Base-by-base conservation (phyloP, 148 eudicot species). In the Spergularia bocconei region DNA sequence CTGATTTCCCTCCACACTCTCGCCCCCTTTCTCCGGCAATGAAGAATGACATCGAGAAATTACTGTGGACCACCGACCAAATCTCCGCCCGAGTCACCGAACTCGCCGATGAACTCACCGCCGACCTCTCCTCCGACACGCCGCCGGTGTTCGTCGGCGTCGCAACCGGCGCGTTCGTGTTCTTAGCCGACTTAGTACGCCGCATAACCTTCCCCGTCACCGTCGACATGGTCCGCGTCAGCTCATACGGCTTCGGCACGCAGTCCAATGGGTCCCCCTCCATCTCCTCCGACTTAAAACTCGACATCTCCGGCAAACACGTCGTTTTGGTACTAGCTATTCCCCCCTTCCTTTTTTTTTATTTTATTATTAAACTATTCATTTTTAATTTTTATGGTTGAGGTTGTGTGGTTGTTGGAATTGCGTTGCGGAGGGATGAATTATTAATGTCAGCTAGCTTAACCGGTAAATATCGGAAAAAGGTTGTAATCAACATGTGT, bases 271-370 rank as follows among this genome's bases (percentile, higher is more conserved):
- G 93, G 3, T 63, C 77, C n/a, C 98, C 96, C 1, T 71, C 64
- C 8, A 54, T 92, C 64, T 85, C 90, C 6, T 75, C 74, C 53
- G 87, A 82, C 50, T 81, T 90, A 80, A 92, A 92, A 72, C 55
- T 84, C 70, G 89, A 89, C 72, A 81, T 92, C 73, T 79, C 63
- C 61, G 90, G 81, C 33, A 86, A 84, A 75, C 93, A 90, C 70
- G 95, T 92, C 10, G 80, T 92, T 81, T 20, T 92, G 96, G 97
- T 90, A 84, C 4, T n/a, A n/a, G n/a, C n/a, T n/a, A n/a, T n/a
- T n/a, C n/a, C n/a, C n/a, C 65, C 2, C 44, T 23, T 21, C 11
- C 13, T 33, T 15, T 73, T 2, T 41, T 57, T 10, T 38, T 6
- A 16, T 2, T 17, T 14, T 54, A 8, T 6, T 14, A 4, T 63